Evolutionary conservation across 2,329 filamentous ascomycete genomes (phyloP), one percentile per base, ranked within the genome.

Genomic region (Geosmithia flava): DNA sequence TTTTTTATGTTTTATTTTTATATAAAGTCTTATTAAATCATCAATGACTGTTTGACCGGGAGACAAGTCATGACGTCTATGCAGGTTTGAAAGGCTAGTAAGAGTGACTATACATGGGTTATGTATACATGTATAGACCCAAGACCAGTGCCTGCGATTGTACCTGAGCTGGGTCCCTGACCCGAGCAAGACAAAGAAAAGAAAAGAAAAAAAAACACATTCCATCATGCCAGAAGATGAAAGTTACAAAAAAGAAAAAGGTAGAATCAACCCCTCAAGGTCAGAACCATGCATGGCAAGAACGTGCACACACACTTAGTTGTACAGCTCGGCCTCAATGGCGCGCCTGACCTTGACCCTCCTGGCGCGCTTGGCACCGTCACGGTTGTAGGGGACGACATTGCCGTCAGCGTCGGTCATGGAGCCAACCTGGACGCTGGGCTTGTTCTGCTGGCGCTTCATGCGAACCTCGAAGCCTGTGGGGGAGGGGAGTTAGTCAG

Each of bases 331-430:
- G 17, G 5, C 19, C 33, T 40, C 30, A 7, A 17, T 33, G 17
- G 11, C 23, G 19, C 46, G 17, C 39, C 41, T 47, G 19, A 10
- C 37, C 46, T 48, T 44, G 27, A n/a, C 13, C 45, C 39, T 41
- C 30, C 41, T 42, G 33, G 15, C 15, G 27, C 45, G 47, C 29
- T 41, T 40, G 17, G 74, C 71, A n/a, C 58, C 58, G 41, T 58
- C 55, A 39, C 66, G 16, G 56, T 71, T 57, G 53, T 71, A 75
- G 41, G 62, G 53, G 23, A 73, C 50, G 52, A 72, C 61, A 44
- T 69, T 65, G 56, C 72, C 71, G 47, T 59, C 53, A 29, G 54
- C 54, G 52, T 68, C 63, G 43, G 64, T 62, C 72, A 75, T 75
- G 61, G 70, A 62, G n/a, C 70, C 59, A 16, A 56, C 55, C 48